phyloP scores from a whole-genome alignment of 805 yeast species.

The Hanseniaspora occidentalis region DNA sequence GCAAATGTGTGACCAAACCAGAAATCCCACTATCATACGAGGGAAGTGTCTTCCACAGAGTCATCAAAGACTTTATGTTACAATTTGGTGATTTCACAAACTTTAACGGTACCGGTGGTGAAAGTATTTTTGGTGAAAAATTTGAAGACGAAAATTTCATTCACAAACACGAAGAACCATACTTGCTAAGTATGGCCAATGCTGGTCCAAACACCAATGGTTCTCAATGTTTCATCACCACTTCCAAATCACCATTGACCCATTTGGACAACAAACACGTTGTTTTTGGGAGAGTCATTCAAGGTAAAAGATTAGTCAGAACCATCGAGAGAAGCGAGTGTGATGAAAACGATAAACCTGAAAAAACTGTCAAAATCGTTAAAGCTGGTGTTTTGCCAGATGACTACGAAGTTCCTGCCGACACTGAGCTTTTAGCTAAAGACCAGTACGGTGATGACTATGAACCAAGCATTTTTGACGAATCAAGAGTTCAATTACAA shows the following conservation, averaged over 20 bases:
- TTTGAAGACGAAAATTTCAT: slow-evolving; percentile 85
- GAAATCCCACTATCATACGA: slow-evolving; percentile 42
- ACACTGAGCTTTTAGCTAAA: slow-evolving; percentile 33
- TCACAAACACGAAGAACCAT: slow-evolving; percentile 69
- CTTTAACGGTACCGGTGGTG: slow-evolving; percentile 68
- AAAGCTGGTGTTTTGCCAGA: slow-evolving; percentile 69
- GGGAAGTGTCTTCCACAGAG: slow-evolving; percentile 60
- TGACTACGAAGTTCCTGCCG: slow-evolving; percentile 37
- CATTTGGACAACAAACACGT: slow-evolving; percentile 94
- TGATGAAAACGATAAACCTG: slow-evolving; percentile 58
- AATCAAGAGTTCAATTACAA: slow-evolving; percentile 46
- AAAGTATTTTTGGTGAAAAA: slow-evolving; percentile 71
- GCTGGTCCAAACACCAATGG: slow-evolving; percentile 95
- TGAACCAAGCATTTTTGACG: slow-evolving; percentile 67
- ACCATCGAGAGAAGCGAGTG: slow-evolving; percentile 55
- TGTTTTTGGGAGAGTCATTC: slow-evolving; percentile 81
- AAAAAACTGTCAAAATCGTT: slow-evolving; percentile 51
- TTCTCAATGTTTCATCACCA: slow-evolving; percentile 88
- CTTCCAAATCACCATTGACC: slow-evolving; percentile 63
- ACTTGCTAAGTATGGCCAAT: slow-evolving; percentile 90
- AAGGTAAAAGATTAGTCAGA: slow-evolving; percentile 73
- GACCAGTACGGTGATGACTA: slow-evolving; percentile 81
- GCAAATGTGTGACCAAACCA: slow-evolving; percentile 14
- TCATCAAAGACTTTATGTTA: slow-evolving; percentile 79
- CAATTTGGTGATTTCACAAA: slow-evolving; percentile 92